phyloP scores from a whole-genome alignment of 306 rosid genomes.

The Castanopsis chinensis region DNA sequence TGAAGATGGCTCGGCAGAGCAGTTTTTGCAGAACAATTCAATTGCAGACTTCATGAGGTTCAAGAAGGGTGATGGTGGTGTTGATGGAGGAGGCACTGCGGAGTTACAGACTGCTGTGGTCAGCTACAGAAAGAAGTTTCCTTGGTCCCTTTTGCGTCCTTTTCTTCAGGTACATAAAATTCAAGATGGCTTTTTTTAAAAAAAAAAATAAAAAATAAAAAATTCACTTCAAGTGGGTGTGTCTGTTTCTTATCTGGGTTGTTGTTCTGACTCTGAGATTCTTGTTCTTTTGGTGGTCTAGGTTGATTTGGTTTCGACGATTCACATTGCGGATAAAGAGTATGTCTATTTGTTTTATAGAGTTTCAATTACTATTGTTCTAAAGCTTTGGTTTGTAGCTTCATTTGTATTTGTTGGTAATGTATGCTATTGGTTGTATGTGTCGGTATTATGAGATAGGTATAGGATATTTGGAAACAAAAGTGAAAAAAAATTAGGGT shows the following conservation, averaged over 20 bases:
- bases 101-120: slow-evolving; percentile 87
- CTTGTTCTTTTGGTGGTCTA: slow-evolving; percentile 36
- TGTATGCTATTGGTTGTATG: not conserved
- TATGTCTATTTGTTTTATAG: slow-evolving; percentile 30
- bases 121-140: slow-evolving; percentile 73
- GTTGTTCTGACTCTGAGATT: slow-evolving; percentile 3
- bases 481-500: not conserved
- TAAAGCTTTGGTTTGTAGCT: not conserved
- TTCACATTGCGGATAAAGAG: slow-evolving; percentile 97
- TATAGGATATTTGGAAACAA: not conserved
- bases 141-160: slow-evolving; percentile 79
- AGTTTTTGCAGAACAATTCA: slow-evolving; percentile 60
- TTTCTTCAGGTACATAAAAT: slow-evolving; percentile 57
- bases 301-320: slow-evolving; percentile 98
- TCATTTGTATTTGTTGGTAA: not conserved
- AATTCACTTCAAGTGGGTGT: not conserved
- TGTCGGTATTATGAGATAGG: not conserved
- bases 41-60: slow-evolving; percentile 91
- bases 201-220: too few relatives aligned
- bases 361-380: not conserved
- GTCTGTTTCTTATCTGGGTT: slow-evolving; percentile 15
- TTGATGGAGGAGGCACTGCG: slow-evolving; percentile 46
- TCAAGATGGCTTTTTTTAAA: not conserved
- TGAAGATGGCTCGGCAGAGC: slow-evolving; percentile 67
- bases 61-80: slow-evolving; percentile 49